Base-by-base conservation (phyloP, 2,329 filamentous ascomycete species). In the Keithomyces neogunnii region DNA sequence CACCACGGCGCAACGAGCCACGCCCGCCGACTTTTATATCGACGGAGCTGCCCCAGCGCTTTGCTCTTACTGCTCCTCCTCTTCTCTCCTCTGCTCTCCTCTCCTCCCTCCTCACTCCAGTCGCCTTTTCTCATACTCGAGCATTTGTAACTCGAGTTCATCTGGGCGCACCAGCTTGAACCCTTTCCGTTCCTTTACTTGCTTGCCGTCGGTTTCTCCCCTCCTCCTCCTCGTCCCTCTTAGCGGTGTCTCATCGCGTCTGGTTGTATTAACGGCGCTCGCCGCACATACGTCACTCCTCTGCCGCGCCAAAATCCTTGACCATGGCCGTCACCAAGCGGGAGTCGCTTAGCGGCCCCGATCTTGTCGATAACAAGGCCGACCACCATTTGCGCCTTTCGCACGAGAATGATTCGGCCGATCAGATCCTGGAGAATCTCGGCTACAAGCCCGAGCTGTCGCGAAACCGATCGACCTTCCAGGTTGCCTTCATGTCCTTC, bases 401-500 rank as follows among this genome's bases (percentile, higher is more conserved):
- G 43, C 57, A 57, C 45, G 64, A 64, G 54, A 56, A 65, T 51
- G 67, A 65, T 56, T 72, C 76, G 52, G 82, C 82, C 59, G 81
- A 86, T 64, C 73, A 84, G 64, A 63, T 84, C 50, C 75, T 86
- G 59, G 77, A 78, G 57, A 77, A 76, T 53, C 73, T 86, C 60
- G 84, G 84, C 54, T 86, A 87, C 72, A 81, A 79, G 65, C 74
- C 82, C 50, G 82, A 87, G 67, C 67, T 87, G 53, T 67, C 74
- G 47, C 80, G 84, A 53, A 85, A 77, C 60, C 77, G 84, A 50
- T 86, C 83, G 44, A 86, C 83, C 2, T 73, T 81, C 57, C 82
- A 86, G 66, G 83, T 86, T 49, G 82, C 82, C 59, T 86, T 86
- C 74, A 87, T 86, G 84, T 85, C 82, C 55, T 89, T 88, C 62